phyloP scores from a whole-genome alignment of 2,329 filamentous ascomycete species.

The Exutisphaerella laricina region DNA sequence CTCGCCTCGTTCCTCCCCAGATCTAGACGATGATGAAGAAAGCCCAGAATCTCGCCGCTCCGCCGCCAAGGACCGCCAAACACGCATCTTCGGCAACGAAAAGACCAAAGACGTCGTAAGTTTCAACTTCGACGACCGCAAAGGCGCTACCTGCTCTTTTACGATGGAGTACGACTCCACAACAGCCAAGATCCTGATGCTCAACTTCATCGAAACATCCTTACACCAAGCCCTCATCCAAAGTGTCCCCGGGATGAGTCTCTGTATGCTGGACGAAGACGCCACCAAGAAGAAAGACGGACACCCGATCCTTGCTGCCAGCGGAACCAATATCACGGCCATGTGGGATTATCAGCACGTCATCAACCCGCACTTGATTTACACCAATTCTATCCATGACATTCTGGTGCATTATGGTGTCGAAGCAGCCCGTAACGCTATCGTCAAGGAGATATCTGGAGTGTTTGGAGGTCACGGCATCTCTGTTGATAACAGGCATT shows the following conservation, averaged over 20 bases:
- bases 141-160: slow-evolving; percentile 71
- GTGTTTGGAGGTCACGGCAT: slow-evolving; percentile 93
- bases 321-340: slow-evolving; percentile 80
- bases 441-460: slow-evolving; percentile 75
- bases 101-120: slow-evolving; percentile 60
- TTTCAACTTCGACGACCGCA: slow-evolving; percentile 73
- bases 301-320: slow-evolving; percentile 58
- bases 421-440: slow-evolving; percentile 81
- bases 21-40: slow-evolving; percentile 28
- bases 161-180: slow-evolving; percentile 74
- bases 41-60: slow-evolving; percentile 22
- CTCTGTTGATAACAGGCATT: slow-evolving; percentile 80
- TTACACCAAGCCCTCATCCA: slow-evolving; percentile 77
- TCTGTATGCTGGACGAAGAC: slow-evolving; percentile 61
- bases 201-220: slow-evolving; percentile 79
- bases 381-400: slow-evolving; percentile 87
- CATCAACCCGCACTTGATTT: slow-evolving; percentile 78
- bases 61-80: slow-evolving; percentile 51
- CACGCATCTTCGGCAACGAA: slow-evolving; percentile 56
- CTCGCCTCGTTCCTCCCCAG: slow-evolving; percentile 37
- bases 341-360: slow-evolving; percentile 85
- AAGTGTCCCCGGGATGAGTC: slow-evolving; percentile 70
- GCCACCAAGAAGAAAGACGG: slow-evolving; percentile 38
- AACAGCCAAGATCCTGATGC: slow-evolving; percentile 86
- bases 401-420: slow-evolving; percentile 85